Evolutionary conservation across 1,284 basidiomycete species (phyloP), one percentile per base, ranked within the genome.

Genomic region (Apiotrichum laibachii): DNA sequence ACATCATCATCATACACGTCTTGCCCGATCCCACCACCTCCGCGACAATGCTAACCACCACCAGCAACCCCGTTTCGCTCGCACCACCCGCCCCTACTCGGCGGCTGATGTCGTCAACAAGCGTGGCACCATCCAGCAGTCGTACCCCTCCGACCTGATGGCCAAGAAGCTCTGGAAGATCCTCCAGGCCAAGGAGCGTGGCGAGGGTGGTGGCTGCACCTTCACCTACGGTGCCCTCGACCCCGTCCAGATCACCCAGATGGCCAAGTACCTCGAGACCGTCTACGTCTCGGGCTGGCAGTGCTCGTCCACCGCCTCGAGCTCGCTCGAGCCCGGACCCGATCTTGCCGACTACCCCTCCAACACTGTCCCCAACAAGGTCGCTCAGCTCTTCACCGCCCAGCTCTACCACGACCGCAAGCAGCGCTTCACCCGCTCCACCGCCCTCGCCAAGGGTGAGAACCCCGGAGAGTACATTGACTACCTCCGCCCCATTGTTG

Each of bases 281-380:
- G 88, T 98, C 50, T 99, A 99, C 76, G 84, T 99, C 31, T 96
- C 92, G 43, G 95, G 95, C 31, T 99, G 95, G 94, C 91, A 84
- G 86, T 91, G 89, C 26, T 85, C 86, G 40, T 90, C 88, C 48
- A 97, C 93, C 60, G 84, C 93, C 57, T 82, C 92, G 53, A 92
- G 90, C 26, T 96, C 93, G 71, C 94, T 98, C 72, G 96, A 99
- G 80, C 94, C 97, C 55, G 95, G 95, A 47, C 95, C 95, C 43
- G 95, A 99, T 82, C 86, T 99, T 73, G 96, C 94, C 37, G 83
- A 85, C 69, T 85, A 85, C 77, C 84, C 84, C 4, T 84, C 81
- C 68, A 84, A 84, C 78, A 85, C 83, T 33, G 84, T 85, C 16
- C 84, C 84, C 40, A 81, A 82, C 78, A 85, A 85, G 73, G 84